Evolutionary conservation across 306 rosid species (phyloP), one percentile per base, ranked within the genome.

Genomic region (Cyamopsis tetragonoloba): DNA sequence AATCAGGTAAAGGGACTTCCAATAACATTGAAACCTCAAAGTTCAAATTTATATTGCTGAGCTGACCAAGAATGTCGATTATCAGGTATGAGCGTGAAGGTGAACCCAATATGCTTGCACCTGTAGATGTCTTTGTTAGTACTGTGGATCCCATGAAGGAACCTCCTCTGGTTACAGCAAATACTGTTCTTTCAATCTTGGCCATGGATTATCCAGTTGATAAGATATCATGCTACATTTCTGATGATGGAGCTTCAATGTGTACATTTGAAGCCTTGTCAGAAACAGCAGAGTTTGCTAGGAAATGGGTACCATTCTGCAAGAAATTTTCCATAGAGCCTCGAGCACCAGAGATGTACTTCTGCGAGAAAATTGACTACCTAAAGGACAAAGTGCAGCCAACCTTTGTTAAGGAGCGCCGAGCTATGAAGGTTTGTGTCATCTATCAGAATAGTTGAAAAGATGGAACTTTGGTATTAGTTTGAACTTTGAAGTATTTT

Each of bases 101-200:
- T 3, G 96, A 92, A 72, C 96, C 95, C 1, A 92, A 87, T 41
- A 64, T 85, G 95, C 95, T 92, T 46, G 74, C 84, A 18, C 89
- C 98, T 13, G 96, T 87, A 4, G 98, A 92, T 70, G 80, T 92
- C 53, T 92, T 92, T 55, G 98, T 92, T 28, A 89, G 96, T 85
- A 92, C 98, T 13, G 98, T 92, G 88, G 98, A 92, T 72, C 98
- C 98, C 5, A 78, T 89, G 96, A 92, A 92, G 86, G 98, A 92
- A 62, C 98, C 98, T 75, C 98, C 98, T 22, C 77, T 92, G 72
- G 86, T 80, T 62, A 92, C 98, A 62, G 92, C 92, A 26, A 92
- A 92, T 83, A 89, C 98, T 6, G 67, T 92, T 59, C 91, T 92
- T 55, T 92, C 96, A 3, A 92, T 92, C 71, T 77, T 92, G 81